phyloP scores from a whole-genome alignment of 805 yeast species.

The Starmera quercuum region DNA sequence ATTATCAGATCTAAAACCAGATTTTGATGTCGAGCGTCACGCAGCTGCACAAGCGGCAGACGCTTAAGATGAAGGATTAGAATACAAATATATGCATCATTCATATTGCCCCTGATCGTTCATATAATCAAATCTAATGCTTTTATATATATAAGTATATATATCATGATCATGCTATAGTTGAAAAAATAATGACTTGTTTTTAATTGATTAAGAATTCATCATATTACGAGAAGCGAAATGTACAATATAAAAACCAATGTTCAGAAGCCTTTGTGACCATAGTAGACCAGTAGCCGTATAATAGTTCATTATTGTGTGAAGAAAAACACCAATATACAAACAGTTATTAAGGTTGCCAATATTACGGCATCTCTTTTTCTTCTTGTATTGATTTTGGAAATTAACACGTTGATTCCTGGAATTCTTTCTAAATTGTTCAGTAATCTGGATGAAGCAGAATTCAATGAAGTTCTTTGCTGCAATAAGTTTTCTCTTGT shows the following conservation, averaged over 20 bases:
- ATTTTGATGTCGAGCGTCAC: slow-evolving; percentile 10
- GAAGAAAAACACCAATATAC: slow-evolving; percentile 64
- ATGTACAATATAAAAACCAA: background rate
- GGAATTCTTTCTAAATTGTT: slow-evolving; percentile 66
- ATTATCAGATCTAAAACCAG: slow-evolving; percentile 15
- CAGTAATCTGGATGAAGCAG: slow-evolving; percentile 57
- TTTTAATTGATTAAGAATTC: background rate
- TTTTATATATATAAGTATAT: too few species aligned
- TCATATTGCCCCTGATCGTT: too few species aligned
- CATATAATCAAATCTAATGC: too few species aligned
- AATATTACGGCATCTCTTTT: slow-evolving; percentile 83
- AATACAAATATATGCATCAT: too few species aligned
- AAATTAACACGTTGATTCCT: slow-evolving; percentile 67
- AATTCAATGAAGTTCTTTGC: slow-evolving; percentile 59
- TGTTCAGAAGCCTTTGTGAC: too few species aligned
- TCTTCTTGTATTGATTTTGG: slow-evolving; percentile 81
- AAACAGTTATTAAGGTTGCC: slow-evolving; percentile 61
- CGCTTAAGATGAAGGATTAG: background rate
- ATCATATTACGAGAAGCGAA: background rate
- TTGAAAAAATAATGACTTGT: background rate
- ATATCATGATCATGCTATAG: too few species aligned
- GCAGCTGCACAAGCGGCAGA: background rate
- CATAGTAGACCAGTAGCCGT: too few species aligned
- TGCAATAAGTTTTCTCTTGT: slow-evolving; percentile 78
- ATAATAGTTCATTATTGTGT: slow-evolving; percentile 23